phyloP scores from a whole-genome alignment of 1,284 basidiomycete species.

The Agroathelia rolfsii region DNA sequence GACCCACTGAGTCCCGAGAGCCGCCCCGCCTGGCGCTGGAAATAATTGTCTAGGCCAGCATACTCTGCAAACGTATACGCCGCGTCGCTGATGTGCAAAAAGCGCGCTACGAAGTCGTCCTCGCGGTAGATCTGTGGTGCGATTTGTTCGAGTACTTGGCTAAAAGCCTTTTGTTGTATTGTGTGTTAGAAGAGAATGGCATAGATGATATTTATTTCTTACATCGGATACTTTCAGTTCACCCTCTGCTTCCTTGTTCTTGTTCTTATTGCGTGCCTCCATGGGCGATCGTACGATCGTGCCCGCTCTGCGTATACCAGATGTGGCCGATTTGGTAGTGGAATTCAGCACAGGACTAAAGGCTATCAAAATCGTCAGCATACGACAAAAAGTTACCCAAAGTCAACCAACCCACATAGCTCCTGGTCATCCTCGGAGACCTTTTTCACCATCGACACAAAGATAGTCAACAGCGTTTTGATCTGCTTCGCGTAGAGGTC shows the following conservation, averaged over 20 bases:
- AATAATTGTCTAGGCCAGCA: conserved; percentile 90
- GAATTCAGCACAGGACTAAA: conserved; percentile 37
- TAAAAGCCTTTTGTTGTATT: conserved; percentile 50
- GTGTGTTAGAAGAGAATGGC: conserved; percentile 4
- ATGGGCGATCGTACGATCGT: conserved; percentile 66
- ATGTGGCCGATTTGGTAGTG: conserved; percentile 34
- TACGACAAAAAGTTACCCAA: conserved; percentile 3
- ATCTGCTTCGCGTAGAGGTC: conserved; percentile 76
- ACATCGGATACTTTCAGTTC: conserved; percentile 65
- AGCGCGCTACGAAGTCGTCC: conserved; percentile 84
- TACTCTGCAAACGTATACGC: conserved; percentile 93
- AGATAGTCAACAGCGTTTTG: conserved; percentile 56
- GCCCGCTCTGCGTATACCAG: conserved; percentile 63
- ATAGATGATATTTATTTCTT: conserved; percentile 10
- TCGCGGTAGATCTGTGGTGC: conserved; percentile 73
- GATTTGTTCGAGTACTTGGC: conserved; percentile 67
- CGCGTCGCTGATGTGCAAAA: conserved; percentile 85
- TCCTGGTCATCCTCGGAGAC: conserved; percentile 62
- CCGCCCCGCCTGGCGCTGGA: conserved; percentile 82
- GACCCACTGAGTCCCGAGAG: conserved; percentile 54
- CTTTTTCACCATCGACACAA: conserved; percentile 56
- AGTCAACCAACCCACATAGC: conserved; percentile 35
- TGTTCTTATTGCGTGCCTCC: conserved; percentile 49
- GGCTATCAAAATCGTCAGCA: conserved; percentile 23
- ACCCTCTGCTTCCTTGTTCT: conserved; percentile 47